Evolutionary conservation across 176 grass and related monocot genomes (phyloP), one percentile per base, ranked within the genome.

Genomic region (Poa pratensis): DNA sequence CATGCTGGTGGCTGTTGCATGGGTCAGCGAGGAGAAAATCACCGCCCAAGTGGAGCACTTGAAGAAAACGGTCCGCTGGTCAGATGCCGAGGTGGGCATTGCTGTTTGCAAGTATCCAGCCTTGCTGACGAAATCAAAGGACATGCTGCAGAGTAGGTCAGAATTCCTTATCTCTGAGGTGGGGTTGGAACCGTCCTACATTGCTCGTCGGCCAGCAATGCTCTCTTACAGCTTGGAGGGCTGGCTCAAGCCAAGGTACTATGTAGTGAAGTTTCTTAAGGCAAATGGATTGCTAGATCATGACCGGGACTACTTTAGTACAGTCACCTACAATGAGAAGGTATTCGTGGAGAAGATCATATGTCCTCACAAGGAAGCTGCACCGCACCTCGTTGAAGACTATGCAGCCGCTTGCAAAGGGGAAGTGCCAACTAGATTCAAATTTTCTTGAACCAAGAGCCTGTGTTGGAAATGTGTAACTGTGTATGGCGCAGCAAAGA

Each of bases 271-370:
- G 18, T 69, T 40, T 40, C 66, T 69, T 5, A 69, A 69, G 66
- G 66, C 9, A 69, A 69, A 69, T 39, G 18, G 66, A 2, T 69
- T 69, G 66, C 34, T 20, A 40, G 66, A 40, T 35, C 9, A 0
- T 9, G 0, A 39, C 9, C 3, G 66, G 34, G 1, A 7, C 66
- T 69, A 39, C 66, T 69, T 0, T 30, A 7, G 24, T 13, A 23
- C 10, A 24, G 3, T 61, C 10, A 34, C 4, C 9, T 12, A 14
- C 23, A 51, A 18, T 43, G 65, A 69, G 34, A 39, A 69, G 19
- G 7, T 69, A 40, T 69, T 69, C 18, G 2, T 39, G 66, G 66
- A 69, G 17, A 91, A 78, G 67, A 82, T n/a, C 76, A 34, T 91
- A 20, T 22, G 7, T 10, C 90, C 61, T 50, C 43, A 70, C 60